Base-by-base conservation (phyloP, 2,329 filamentous ascomycete genomes). In the Corynespora cassiicola region DNA sequence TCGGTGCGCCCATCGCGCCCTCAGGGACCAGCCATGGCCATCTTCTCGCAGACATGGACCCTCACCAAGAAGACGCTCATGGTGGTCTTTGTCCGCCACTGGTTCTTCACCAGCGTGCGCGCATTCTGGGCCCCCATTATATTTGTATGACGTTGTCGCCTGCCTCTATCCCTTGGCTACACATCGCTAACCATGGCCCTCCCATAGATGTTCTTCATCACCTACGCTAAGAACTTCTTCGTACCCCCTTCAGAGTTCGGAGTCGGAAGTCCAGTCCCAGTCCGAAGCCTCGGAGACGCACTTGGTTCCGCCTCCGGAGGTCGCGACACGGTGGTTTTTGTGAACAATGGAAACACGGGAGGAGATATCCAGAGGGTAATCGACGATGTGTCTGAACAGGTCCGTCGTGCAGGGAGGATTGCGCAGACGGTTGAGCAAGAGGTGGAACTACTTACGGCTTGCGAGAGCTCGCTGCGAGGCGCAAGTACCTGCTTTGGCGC, bases 181-280 rank as follows among this genome's bases (percentile, higher is more conserved):
- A 30, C 26, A 18, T 14, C 14, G 28, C 54, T 57, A 23, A 62
- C 39, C 21, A 22, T 25, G 25, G 22, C 18, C 5, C 14, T 24
- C 10, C 9, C 24, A 26, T 26, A 67, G 66, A 72, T 75, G 66
- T 73, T 73, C 58, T 70, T 71, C 52, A 78, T 79, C 30, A 73
- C 74, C 36, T 92, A 87, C 65, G 86, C 89, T 11, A 85, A 88
- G 53, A 91, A 91, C 63, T 81, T 96, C 47, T 92, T 95, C 57
- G 80, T 91, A 3, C 86, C 89, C 1, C 86, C 88, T 1, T 86
- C 87, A 1, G 72, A 78, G 3, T 95, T 79, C 57, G 91, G 91
- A 28, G 83, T 96, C 50, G 87, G 85, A 28, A 63, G 75, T 0
- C 66, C 82, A 0, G 73, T 70, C 6, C 76, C 83, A 0, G 70